These are phyloP conservation scores for Claviceps pusilla DNA, from an alignment of 2,329 filamentous ascomycete species.

Conservation along the genomic window DNA sequence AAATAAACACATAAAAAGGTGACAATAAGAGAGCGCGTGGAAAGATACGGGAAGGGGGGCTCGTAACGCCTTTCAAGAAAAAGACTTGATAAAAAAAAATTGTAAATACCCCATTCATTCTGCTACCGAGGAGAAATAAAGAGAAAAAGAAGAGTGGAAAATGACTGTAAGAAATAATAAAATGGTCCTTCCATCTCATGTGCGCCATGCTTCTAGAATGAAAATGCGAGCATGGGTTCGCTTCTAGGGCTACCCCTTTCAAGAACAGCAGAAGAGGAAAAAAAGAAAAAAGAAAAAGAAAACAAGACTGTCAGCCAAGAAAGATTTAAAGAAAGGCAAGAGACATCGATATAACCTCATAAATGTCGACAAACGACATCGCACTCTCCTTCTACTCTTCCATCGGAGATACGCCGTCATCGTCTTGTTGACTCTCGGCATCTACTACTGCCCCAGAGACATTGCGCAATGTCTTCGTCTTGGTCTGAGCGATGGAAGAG, in stretches of 20 bases:
- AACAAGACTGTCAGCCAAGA: background rate
- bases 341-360: background rate
- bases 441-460: slow-evolving; percentile 24
- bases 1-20: too few species aligned
- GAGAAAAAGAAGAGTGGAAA: background rate
- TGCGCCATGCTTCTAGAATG: background rate
- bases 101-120: background rate
- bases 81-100: background rate
- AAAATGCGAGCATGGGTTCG: background rate
- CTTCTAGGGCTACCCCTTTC: background rate
- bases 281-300: background rate
- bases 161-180: background rate
- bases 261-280: too few species aligned
- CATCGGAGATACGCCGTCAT: slow-evolving; percentile 4
- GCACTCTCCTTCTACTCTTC: background rate
- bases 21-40: too few species aligned
- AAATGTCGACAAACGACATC: background rate
- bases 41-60: too few species aligned
- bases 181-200: background rate
- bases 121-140: background rate
- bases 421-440: slow-evolving; percentile 4
- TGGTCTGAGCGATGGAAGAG: slow-evolving; percentile 22
- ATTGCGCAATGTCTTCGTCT: slow-evolving; percentile 28
- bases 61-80: too few species aligned
- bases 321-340: background rate